Evolutionary conservation across 768 basidiomycete species (phyloP).

Genomic region (Mycena sanguinolenta): DNA sequence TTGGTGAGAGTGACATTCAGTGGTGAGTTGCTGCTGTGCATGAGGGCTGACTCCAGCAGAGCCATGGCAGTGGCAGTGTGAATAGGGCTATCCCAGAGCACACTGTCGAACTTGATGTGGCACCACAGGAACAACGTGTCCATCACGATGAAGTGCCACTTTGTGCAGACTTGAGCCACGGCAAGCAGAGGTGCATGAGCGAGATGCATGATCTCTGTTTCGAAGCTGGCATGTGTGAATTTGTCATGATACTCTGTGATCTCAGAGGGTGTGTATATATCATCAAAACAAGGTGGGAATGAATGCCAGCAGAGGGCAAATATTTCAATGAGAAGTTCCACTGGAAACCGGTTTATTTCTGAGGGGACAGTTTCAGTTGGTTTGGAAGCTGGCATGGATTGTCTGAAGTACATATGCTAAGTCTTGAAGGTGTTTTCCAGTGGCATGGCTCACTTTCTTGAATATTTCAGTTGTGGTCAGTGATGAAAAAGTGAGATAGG

Average conservation of each 20-base stretch:
- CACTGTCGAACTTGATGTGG: neutral
- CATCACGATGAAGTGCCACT: neutral
- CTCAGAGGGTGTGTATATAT: no score
- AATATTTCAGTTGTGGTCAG: no score
- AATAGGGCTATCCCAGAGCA: neutral
- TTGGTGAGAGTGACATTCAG: neutral
- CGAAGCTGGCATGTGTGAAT: neutral
- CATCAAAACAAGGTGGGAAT: neutral
- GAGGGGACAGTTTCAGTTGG: neutral
- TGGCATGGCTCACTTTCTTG: no score
- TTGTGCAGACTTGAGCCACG: neutral
- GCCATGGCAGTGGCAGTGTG: neutral
- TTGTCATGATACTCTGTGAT: no score
- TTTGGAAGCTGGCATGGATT: no score
- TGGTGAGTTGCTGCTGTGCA: neutral
- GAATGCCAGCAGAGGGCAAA: neutral
- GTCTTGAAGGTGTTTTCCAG: no score
- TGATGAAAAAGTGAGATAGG: no score
- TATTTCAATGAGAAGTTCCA: neutral
- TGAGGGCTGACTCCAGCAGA: neutral
- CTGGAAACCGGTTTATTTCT: neutral
- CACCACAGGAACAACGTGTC: neutral
- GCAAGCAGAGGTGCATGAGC: neutral
- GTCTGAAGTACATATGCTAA: no score
- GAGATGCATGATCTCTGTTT: neutral